Conservation (phyloP, 805 yeast species). For the Yarrowia osloensis region DNA sequence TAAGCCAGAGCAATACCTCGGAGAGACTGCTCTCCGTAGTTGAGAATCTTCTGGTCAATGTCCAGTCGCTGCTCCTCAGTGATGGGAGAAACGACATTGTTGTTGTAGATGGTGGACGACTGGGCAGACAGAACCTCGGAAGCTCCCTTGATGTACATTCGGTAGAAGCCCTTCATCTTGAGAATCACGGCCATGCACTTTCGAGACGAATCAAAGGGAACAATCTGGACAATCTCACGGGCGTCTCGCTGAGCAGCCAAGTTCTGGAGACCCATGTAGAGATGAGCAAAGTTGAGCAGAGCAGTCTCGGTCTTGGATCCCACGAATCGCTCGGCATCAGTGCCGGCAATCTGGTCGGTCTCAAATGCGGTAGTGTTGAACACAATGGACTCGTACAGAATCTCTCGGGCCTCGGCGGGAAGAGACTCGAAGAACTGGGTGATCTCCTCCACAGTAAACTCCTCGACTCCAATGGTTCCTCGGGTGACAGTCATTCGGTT, state of each 20-base stretch:
- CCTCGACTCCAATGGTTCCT: constrained; percentile 61
- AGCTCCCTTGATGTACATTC: constrained; percentile 87
- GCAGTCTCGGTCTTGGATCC: constrained; percentile 98
- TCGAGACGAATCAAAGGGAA: constrained; percentile 89
- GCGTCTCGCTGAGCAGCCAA: constrained; percentile 53
- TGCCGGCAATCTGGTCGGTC: constrained; percentile 47
- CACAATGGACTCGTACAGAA: constrained; percentile 59
- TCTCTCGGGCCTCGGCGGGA: constrained; percentile 30
- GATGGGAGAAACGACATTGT: constrained; percentile 8
- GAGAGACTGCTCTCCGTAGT: constrained; percentile 74
- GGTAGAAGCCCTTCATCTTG: constrained; percentile 49
- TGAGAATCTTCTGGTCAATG: constrained; percentile 50
- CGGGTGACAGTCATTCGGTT: constrained; percentile 88
- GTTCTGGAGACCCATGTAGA: constrained; percentile 49
- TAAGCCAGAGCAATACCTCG: constrained; percentile 90
- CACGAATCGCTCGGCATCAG: constrained; percentile 59
- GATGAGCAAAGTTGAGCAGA: constrained; percentile 65
- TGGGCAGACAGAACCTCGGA: constrained; percentile 77
- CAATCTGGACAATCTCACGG: constrained; percentile 59
- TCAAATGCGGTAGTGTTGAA: constrained; percentile 92
- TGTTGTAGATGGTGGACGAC: constrained; percentile 48
- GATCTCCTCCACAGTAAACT: constrained; percentile 43
- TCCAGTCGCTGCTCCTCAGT: constrained; percentile 30
- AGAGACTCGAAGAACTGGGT: constrained; percentile 28
- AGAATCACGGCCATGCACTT: constrained; percentile 90